Conservation (phyloP, 768 basidiomycete species). For the Trametes maxima region DNA sequence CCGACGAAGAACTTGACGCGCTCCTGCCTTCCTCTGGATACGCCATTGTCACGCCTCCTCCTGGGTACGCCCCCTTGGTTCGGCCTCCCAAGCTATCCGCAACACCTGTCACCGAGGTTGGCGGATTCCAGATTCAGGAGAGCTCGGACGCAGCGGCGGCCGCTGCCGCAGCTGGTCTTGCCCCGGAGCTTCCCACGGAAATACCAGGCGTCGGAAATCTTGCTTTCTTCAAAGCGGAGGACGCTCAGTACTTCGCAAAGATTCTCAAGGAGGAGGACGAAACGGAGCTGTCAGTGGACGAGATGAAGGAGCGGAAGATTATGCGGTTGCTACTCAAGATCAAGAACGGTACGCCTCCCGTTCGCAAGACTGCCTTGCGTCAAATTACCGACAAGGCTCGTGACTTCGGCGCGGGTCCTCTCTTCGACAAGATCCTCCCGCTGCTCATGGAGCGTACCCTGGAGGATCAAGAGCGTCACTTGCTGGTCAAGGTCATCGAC, state of each 20-base stretch:
- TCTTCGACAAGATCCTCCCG: constrained; percentile 98
- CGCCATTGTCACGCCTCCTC: constrained; percentile 88
- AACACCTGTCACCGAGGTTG: constrained; percentile 54
- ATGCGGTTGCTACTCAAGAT: constrained; percentile 98
- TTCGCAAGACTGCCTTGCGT: constrained; percentile 94
- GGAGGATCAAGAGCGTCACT: constrained; percentile 97
- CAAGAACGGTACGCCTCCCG: constrained; percentile 98
- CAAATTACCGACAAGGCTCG: constrained; percentile 99
- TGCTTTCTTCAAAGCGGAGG: constrained; percentile 98
- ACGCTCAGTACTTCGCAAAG: constrained; percentile 97
- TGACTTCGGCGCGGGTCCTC: constrained; percentile 95
- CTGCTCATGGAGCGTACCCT: constrained; percentile 97
- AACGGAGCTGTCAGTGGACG: constrained; percentile 88
- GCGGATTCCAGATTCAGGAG: constrained; percentile 97
- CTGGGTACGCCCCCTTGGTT: constrained; percentile 84
- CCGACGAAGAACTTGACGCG: constrained; percentile 94
- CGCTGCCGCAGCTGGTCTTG: constrained; percentile 89
- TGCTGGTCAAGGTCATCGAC: constrained; percentile 98
- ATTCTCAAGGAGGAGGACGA: constrained; percentile 96
- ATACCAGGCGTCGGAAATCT: constrained; percentile 97
- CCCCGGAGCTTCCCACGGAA: constrained; percentile 92
- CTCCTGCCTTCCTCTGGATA: constrained; percentile 88
- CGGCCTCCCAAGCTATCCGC: constrained; percentile 56
- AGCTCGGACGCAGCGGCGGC: constrained; percentile 87
- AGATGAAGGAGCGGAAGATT: constrained; percentile 99